A percentile compares a stretch with the other conserved stretches of the same genome.
These are phyloP conservation scores for Obelidium mucronatum DNA, from an alignment of 192 early-diverging fungal genomes.

Conservation along the genomic window DNA sequence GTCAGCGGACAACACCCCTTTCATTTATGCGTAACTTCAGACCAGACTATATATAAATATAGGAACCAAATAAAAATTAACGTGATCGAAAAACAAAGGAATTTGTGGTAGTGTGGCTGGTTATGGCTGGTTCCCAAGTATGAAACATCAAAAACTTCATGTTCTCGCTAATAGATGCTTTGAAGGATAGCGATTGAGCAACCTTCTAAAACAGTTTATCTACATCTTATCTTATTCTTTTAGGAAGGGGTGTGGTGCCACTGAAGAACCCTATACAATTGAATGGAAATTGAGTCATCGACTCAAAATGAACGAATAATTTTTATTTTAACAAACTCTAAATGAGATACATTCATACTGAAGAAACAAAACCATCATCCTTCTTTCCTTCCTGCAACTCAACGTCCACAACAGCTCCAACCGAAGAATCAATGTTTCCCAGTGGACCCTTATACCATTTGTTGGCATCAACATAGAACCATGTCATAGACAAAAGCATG, in stretches of 20 bases:
- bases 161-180: too few species aligned
- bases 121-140: too few species aligned
- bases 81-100: too few species aligned
- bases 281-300: background rate
- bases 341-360: background rate
- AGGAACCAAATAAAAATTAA: too few species aligned
- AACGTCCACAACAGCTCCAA: background rate
- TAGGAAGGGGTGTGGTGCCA: background rate
- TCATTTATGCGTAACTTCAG: too few species aligned
- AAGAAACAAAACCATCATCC: background rate
- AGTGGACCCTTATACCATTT: slow-evolving; percentile 20
- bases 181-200: too few species aligned
- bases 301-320: background rate
- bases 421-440: background rate
- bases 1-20: too few species aligned
- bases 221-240: background rate
- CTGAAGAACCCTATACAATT: background rate
- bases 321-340: background rate
- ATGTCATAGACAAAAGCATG: slow-evolving; percentile 29
- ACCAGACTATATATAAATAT: too few species aligned
- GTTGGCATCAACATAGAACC: slow-evolving; percentile 25
- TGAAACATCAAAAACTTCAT: too few species aligned
- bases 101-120: too few species aligned
- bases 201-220: too few species aligned
- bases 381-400: background rate